phyloP scores from a whole-genome alignment of 2,329 filamentous ascomycete species.

The Zopfia rhizophila region DNA sequence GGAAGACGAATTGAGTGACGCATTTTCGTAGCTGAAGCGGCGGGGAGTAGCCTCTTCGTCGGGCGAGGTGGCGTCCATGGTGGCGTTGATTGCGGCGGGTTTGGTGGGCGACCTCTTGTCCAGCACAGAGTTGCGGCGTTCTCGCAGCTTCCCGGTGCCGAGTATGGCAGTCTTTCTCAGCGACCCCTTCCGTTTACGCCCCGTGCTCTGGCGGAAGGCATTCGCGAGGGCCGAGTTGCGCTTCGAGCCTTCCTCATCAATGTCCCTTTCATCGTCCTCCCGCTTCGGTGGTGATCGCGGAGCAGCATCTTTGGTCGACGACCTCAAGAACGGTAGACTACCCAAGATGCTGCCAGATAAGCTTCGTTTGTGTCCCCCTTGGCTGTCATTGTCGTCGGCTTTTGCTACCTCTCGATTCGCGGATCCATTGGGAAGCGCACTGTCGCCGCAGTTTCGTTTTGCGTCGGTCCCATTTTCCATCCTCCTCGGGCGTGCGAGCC shows the following conservation, averaged over 20 bases:
- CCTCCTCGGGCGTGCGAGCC: conserved; percentile 24
- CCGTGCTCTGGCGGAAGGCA: conserved; percentile 60
- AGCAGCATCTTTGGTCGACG: conserved; percentile 49
- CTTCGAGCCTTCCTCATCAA: conserved; percentile 41
- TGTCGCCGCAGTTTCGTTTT: conserved; percentile 18
- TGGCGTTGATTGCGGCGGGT: conserved; percentile 21
- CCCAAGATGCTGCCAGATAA: conserved; percentile 74
- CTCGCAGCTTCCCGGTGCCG: conserved; percentile 67
- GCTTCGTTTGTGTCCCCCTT: conserved; percentile 59
- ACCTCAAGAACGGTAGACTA: conserved; percentile 74
- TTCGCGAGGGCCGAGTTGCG: conserved; percentile 36
- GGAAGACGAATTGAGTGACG: conserved; percentile 46
- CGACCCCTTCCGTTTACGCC: conserved; percentile 80
- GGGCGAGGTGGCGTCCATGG: conserved; percentile 18
- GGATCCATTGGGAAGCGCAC: background rate
- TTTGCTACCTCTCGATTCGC: conserved; percentile 16
- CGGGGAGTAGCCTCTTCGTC: conserved; percentile 34
- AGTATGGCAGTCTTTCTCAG: conserved; percentile 87
- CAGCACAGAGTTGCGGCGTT: conserved; percentile 41
- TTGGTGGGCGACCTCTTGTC: conserved; percentile 30
- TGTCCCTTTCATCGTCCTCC: conserved; percentile 21
- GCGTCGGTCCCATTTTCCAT: conserved; percentile 36
- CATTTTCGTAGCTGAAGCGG: conserved; percentile 52
- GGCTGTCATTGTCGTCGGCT: conserved; percentile 11
- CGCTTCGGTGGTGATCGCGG: conserved; percentile 21